phyloP scores from a whole-genome alignment of 257 asterid genomes.

The Ehretia macrophylla region DNA sequence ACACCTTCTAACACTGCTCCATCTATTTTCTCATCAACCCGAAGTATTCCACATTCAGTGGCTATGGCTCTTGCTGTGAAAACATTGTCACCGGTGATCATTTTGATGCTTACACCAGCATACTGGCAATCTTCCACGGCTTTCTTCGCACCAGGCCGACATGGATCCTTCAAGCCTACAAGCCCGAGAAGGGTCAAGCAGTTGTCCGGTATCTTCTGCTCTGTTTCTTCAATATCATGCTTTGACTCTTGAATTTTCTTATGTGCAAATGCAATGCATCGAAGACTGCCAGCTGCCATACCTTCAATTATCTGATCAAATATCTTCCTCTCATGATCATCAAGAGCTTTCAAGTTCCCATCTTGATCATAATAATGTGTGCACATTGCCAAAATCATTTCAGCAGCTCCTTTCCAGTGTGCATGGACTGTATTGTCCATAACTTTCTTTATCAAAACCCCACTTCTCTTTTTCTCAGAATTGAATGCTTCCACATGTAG shows the following conservation, averaged over 20 bases:
- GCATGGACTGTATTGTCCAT: neutral
- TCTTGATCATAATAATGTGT: neutral
- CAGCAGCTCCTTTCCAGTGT: slow-evolving; percentile 16
- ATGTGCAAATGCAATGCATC: neutral
- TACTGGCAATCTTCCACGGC: slow-evolving; percentile 34
- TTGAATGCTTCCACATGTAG: slow-evolving; percentile 18
- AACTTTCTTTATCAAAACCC: slow-evolving; percentile 4
- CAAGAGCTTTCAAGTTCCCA: neutral
- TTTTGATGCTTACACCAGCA: slow-evolving; percentile 40
- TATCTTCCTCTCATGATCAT: neutral
- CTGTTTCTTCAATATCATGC: neutral
- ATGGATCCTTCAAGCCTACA: slow-evolving; percentile 23
- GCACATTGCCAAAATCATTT: neutral
- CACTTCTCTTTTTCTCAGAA: slow-evolving; percentile 20
- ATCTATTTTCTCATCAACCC: slow-evolving; percentile 5
- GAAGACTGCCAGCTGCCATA: neutral
- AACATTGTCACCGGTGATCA: slow-evolving; percentile 18
- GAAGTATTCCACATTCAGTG: slow-evolving; percentile 23
- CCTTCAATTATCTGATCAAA: neutral
- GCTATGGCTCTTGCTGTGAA: slow-evolving; percentile 23
- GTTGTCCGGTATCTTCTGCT: neutral
- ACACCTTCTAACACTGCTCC: slow-evolving; percentile 11
- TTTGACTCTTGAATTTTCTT: neutral
- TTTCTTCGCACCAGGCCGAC: slow-evolving; percentile 38
- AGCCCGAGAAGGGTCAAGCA: neutral